These are phyloP conservation scores for Diplocarpon rosae DNA, from an alignment of 2,329 filamentous ascomycete genomes.

Conservation along the genomic window DNA sequence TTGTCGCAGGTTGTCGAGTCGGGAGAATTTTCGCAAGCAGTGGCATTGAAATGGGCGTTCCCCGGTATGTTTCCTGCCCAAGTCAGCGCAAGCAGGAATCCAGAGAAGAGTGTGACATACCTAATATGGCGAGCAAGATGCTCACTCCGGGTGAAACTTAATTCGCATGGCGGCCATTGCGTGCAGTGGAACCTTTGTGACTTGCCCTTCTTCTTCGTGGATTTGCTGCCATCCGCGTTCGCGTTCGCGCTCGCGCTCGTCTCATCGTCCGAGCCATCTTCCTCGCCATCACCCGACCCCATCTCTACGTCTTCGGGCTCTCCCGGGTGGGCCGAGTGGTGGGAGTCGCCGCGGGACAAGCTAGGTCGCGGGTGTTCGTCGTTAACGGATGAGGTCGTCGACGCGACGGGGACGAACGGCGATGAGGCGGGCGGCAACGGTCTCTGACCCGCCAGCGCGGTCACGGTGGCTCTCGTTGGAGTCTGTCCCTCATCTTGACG, in stretches of 20 bases:
- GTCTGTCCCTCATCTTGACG: conserved; percentile 43
- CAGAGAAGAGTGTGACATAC: conserved; percentile 35
- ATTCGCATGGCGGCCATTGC: conserved; percentile 82
- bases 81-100: conserved; percentile 18
- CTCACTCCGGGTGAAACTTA: conserved; percentile 94
- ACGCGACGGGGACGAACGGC: conserved; percentile 39
- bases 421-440: conserved; percentile 41
- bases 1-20: conserved; percentile 88
- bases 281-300: conserved; percentile 38
- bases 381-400: conserved; percentile 27
- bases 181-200: conserved; percentile 94
- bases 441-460: conserved; percentile 35
- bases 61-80: conserved; percentile 79
- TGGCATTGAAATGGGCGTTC: conserved; percentile 96
- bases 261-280: conserved; percentile 54
- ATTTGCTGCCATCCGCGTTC: conserved; percentile 52
- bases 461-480: conserved; percentile 50
- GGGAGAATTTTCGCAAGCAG: conserved; percentile 84
- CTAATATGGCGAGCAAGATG: conserved; percentile 91
- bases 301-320: conserved; percentile 64
- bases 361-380: conserved; percentile 33
- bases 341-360: conserved; percentile 45
- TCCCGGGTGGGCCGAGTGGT: conserved; percentile 48
- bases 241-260: conserved; percentile 41
- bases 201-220: conserved; percentile 81